Base-by-base conservation (phyloP, 2,329 filamentous ascomycete species). In the Fusarium sp. region DNA sequence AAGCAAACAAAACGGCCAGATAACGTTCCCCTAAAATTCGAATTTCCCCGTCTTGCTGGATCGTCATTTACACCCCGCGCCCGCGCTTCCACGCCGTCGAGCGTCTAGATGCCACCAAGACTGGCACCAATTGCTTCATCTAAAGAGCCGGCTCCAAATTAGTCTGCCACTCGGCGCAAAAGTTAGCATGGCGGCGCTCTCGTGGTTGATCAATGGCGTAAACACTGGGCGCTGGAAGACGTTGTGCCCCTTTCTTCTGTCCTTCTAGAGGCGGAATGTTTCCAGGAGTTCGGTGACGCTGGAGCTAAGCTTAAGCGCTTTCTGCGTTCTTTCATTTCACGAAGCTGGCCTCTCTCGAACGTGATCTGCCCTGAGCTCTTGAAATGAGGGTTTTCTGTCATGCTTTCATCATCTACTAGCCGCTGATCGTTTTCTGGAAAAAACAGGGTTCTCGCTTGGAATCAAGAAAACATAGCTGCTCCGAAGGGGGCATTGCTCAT, bases 201-300 rank as follows among this genome's bases (percentile, higher is more conserved):
- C 47, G 55, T 71, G 47, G 71, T 54, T 62, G 64, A 42, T 54
- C 55, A 65, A 68, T 71, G 70, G 75, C 62, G 66, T 61, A 59
- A 46, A 39, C 42, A 42, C 39, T 56, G 46, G 44, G 60, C 71
- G 65, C 70, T 62, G 65, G 15, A 36, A 63, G 57, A 68, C 70
- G 64, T 76, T 72, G 49, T 49, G 27, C 70, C 66, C 69, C 62
- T 74, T 76, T 71, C 65, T 71, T 57, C 64, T 68, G 55, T 53
- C 54, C 54, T 65, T 74, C 62, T 62, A 74, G 52, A 63, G 62
- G 33, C 41, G 22, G 31, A 57, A 67, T 57, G 69, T 63, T 64
- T 54, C 63, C 53, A 54, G 31, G 54, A 68, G 65, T 62, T 68
- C 61, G 66, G 63, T 56, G 58, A 67, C 57, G 57, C 55, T 64